Base-by-base conservation (phyloP, 2,329 filamentous ascomycete genomes). In the Penicillium crustosum region DNA sequence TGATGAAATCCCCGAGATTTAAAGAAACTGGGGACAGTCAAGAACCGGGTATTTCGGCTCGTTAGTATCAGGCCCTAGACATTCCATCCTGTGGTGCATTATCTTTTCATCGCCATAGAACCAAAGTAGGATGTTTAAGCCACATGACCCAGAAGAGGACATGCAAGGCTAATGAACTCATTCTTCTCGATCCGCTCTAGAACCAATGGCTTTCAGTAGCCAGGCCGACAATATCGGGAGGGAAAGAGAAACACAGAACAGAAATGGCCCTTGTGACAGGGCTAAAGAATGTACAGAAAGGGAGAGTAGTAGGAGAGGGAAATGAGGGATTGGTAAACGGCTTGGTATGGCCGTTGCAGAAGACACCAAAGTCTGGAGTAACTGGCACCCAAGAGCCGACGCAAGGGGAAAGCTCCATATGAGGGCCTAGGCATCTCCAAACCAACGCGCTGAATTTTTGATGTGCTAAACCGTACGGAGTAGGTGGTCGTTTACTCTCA, bases 341-440 rank as follows among this genome's bases (percentile, higher is more conserved):
- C 15, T 21, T 13, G 25, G 10, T 38, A 12, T 9, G n/a, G 19
- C 39, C 36, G 27, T 15, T 31, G 53, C 25, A 44, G 29, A 42
- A 12, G 31, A 17, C 27, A 39, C 39, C 25, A 7, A 29, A 43
- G 17, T 25, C 35, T 52, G 36, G 42, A 39, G 49, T 53, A 21
- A 39, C 25, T 23, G 19, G 35, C 15, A 41, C 39, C 12, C 13
- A 42, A 48, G 17, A 42, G 36, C 42, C 42, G 49, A 57, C 19
- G 55, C 42, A 57, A 57, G 55, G 55, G 36, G 49, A 42, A 50
- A 12, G 3, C n/a, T 43, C 43, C 21, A 31, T 23, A 36, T 13
- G n/a, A 55, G 19, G 31, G 45, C 17, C 47, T 44, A 50, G 38
- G 9, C 29, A 43, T 19, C 19, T 33, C 17, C 12, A 38, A 31